Evolutionary conservation across 257 asterid species (phyloP).

Genomic region (Galeopsis tetrahit): DNA sequence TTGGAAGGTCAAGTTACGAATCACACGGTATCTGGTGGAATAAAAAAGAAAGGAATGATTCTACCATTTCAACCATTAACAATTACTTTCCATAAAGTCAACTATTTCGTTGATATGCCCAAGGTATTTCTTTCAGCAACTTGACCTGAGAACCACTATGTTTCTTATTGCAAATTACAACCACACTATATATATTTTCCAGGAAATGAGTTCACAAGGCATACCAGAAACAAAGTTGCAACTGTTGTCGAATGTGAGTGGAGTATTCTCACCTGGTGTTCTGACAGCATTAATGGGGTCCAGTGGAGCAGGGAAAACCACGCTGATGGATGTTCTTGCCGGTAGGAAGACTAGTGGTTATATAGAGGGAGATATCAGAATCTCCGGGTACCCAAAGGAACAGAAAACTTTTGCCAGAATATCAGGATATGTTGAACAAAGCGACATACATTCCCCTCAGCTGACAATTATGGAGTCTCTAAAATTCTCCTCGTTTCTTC

Average conservation of each 20-base stretch:
- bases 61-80: conserved; percentile 87
- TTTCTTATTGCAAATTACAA: conserved; percentile 19
- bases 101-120: conserved; percentile 92
- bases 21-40: conserved; percentile 27
- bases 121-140: conserved; percentile 51
- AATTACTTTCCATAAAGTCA: conserved; percentile 81
- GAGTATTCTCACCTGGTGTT: conserved; percentile 87
- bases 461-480: conserved; percentile 86
- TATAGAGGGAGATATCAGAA: conserved; percentile 82
- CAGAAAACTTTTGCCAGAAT: conserved; percentile 81
- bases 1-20: conserved; percentile 46
- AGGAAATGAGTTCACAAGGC: conserved; percentile 88
- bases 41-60: conserved; percentile 75
- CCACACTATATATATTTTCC: conserved; percentile 6
- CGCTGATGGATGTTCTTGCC: conserved; percentile 93
- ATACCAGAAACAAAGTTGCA: conserved; percentile 73
- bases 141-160: conserved; percentile 16
- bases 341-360: conserved; percentile 92
- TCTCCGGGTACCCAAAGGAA: conserved; percentile 80
- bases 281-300: conserved; percentile 90
- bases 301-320: conserved; percentile 98
- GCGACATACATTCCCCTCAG: conserved; percentile 93
- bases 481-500: conserved; percentile 73
- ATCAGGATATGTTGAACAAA: conserved; percentile 94
- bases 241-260: conserved; percentile 73